Base-by-base conservation (phyloP, 345 rosid genomes). In the Populus nigra region DNA sequence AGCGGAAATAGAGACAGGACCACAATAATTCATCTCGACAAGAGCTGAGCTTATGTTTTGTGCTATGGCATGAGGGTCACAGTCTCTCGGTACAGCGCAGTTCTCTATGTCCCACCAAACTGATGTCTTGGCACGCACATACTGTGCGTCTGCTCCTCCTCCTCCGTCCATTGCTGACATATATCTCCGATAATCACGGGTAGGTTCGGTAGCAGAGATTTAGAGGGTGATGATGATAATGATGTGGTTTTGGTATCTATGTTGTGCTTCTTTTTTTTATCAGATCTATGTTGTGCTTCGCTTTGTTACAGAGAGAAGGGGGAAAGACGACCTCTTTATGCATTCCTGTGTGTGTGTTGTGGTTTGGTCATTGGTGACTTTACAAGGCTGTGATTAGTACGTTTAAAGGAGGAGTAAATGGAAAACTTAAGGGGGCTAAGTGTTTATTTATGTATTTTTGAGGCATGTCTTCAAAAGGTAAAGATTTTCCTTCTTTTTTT, bases 31-130 rank as follows among this genome's bases (percentile, higher is more conserved):
- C 88, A 88, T 85, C 80, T 86, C 88, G 27, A 75, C 89, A 55
- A 94, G 82, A 27, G 98, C 98, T 1, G 95, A 91, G 25, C 94
- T 91, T 25, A 93, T 90, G 82, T 91, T 93, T 88, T 89, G 97
- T 0, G 98, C 95, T 73, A 93, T 93, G 20, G 90, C 88, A 76
- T 90, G 94, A 31, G 95, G 84, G 49, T 93, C 91, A 11, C 91
- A 85, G 7, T 84, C 87, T 73, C 84, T 89, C 0, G 98, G 95
- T 1, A 94, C 98, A 47, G 85, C 95, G 62, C 98, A 93, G 72
- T 93, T 94, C 87, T 93, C 98, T 53, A 91, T 93, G 80, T 94
- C 98, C 98, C 97, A 94, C 97, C 97, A 94, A 13, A 91, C 97
- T 65, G 98, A 92, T 12, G 87, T 93, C 88, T 91, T 94, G 20